Evolutionary conservation across 192 early-diverging fungal genomes (phyloP).

Genomic region (Thoreauomyces humboldtii): DNA sequence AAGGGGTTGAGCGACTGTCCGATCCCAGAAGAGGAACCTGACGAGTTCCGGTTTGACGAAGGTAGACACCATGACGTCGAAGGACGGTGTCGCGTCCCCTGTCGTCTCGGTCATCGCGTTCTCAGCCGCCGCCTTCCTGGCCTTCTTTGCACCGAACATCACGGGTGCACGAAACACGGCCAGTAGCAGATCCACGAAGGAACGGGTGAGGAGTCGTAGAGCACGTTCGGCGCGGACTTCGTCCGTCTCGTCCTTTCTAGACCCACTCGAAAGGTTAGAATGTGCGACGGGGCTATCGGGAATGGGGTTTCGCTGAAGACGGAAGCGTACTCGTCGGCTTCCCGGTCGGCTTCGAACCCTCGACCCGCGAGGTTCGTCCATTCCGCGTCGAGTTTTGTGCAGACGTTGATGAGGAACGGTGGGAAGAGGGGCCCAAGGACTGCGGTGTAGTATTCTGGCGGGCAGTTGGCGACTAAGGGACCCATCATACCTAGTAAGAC

Average conservation of each 20-base stretch:
- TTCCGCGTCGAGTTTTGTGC: not conserved
- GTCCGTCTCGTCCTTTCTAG: constrained; percentile 22
- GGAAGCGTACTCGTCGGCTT: too few relatives aligned
- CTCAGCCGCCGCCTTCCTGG: constrained; percentile 2
- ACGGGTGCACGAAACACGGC: constrained; percentile 17
- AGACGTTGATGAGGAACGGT: constrained; percentile 19
- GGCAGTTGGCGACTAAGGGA: too few relatives aligned
- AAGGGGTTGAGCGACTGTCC: constrained; percentile 1
- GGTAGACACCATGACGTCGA: not conserved
- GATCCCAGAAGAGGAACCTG: constrained; percentile 23
- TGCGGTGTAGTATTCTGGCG: not conserved
- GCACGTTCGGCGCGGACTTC: constrained; percentile 36
- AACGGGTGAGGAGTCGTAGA: constrained; percentile 35
- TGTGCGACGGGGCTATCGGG: too few relatives aligned
- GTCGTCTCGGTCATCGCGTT: not conserved
- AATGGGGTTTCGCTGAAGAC: too few relatives aligned
- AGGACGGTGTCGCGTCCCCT: not conserved
- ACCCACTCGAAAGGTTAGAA: too few relatives aligned
- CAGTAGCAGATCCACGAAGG: constrained; percentile 28
- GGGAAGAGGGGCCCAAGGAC: constrained; percentile 27
- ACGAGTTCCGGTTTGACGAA: constrained; percentile 28
- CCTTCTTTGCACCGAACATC: not conserved
- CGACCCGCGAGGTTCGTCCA: constrained; percentile 28
- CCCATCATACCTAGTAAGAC: not conserved
- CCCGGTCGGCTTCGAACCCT: too few relatives aligned